Conservation (phyloP, 2,329 filamentous ascomycete genomes). For the Ceratocystis cubensis region DNA sequence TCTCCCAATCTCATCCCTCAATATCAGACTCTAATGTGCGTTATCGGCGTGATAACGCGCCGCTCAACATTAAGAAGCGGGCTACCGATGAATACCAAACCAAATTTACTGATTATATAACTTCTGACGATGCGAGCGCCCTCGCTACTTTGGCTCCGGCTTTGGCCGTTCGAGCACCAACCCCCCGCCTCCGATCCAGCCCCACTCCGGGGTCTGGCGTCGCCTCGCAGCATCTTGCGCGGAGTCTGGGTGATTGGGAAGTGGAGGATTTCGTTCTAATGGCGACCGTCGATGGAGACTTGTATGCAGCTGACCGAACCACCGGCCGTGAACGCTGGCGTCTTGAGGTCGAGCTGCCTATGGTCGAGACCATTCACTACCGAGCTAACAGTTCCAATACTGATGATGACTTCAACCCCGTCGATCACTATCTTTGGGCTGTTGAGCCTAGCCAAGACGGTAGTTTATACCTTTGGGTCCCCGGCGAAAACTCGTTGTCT, state of each 20-base stretch:
- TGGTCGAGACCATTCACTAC: conserved; percentile 82
- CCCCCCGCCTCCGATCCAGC: conserved; percentile 45
- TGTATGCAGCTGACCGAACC: conserved; percentile 80
- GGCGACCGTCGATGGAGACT: conserved; percentile 97
- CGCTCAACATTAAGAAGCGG: conserved; percentile 25
- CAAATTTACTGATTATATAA: conserved; percentile 29
- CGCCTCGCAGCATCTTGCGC: conserved; percentile 81
- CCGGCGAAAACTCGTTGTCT: conserved; percentile 33
- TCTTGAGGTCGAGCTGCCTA: conserved; percentile 68
- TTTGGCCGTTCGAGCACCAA: conserved; percentile 86
- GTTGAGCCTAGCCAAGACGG: conserved; percentile 86
- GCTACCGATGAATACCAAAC: conserved; percentile 27
- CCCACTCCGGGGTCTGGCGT: conserved; percentile 50
- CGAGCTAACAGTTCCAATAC: conserved; percentile 52
- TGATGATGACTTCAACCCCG: conserved; percentile 46
- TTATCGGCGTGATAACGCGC: conserved; percentile 12
- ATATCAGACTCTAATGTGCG: conserved; percentile 14
- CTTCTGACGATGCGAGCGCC: conserved; percentile 73
- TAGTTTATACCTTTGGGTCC: conserved; percentile 73
- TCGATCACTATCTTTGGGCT: conserved; percentile 88
- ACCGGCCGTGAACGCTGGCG: conserved; percentile 79
- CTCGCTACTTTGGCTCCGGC: conserved; percentile 96
- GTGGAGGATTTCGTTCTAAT: conserved; percentile 99
- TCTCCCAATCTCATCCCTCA: conserved; percentile 10
- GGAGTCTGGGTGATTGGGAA: conserved; percentile 98